Base-by-base conservation (phyloP, 139 green algal genomes). In the Ulvella scutata region DNA sequence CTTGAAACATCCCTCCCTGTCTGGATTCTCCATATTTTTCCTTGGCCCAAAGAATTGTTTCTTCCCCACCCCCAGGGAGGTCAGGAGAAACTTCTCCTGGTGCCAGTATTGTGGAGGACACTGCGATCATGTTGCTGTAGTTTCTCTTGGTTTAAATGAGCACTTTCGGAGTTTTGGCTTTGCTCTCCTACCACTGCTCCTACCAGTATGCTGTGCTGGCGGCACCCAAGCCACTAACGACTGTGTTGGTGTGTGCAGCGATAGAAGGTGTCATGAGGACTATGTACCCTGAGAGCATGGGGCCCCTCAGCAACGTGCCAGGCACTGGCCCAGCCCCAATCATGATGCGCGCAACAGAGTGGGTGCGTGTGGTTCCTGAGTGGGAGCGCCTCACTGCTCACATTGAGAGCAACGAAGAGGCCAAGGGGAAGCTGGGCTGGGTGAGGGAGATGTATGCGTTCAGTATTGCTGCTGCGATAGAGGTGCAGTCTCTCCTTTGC, bases 371-470 rank as follows among this genome's bases (percentile, higher is more conserved):
- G 2, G 84, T 67, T 2, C 84, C 80, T 0, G 86, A 91, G 36
- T 97, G 91, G 92, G 88, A 95, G 82, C 72, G 74, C 9, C 62
- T 91, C 29, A 88, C 92, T 0, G 84, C 81, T 0, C 73, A 76
- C 38, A 96, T 98, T 40, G 93, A 98, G 78, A 77, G 61, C 7
- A 82, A 92, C 74, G 43, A 62, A 13, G 80, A 78, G 3, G 62
- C 80, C 3, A 85, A 90, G 39, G 82, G 92, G 29, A 35, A 40
- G 62, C 82, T 87, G 82, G 77, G 79, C 61, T 96, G 88, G 90
- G 85, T 96, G 44, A 86, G 92, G 2, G 92, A 97, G 80, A 97
- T 97, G 92, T 96, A 96, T 62, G 91, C 88, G 1, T 96, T 91
- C 37, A 80, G 60, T 20, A 44, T 85, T 2, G 87, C 79, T 3